These are phyloP conservation scores for Drechslerella stenobrocha DNA, from an alignment of 2,329 filamentous ascomycete genomes.

Conservation along the genomic window DNA sequence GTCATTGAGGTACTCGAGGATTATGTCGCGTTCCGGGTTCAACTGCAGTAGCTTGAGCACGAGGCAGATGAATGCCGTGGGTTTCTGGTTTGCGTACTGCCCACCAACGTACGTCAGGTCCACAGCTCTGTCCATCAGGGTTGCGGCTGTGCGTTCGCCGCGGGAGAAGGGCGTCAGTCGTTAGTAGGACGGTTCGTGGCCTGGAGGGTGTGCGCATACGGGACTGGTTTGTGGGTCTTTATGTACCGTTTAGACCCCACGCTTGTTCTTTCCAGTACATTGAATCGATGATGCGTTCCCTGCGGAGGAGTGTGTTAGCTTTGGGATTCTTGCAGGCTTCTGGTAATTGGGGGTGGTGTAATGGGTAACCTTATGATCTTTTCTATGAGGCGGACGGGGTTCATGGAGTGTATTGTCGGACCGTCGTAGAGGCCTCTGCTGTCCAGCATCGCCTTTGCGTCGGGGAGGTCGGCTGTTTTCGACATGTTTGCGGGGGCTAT, in stretches of 20 bases:
- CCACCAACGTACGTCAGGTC: constrained; percentile 84
- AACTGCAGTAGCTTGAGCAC: constrained; percentile 93
- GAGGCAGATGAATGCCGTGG: constrained; percentile 88
- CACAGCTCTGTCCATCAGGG: constrained; percentile 82
- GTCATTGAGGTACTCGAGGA: constrained; percentile 76
- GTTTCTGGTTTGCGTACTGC: constrained; percentile 79
- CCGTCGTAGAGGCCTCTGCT: constrained; percentile 53
- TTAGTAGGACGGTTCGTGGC: constrained; percentile 15
- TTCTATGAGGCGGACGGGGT: constrained; percentile 52
- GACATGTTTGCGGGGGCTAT: constrained; percentile 20
- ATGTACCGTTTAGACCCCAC: constrained; percentile 78
- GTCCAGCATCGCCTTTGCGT: constrained; percentile 53
- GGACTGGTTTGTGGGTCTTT: constrained; percentile 11
- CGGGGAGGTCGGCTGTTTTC: constrained; percentile 51
- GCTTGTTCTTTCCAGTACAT: constrained; percentile 99
- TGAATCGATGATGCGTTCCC: constrained; percentile 86
- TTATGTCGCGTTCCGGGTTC: constrained; percentile 74
- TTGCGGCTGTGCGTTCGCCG: constrained; percentile 59
- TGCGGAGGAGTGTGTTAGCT: constrained; percentile 13
- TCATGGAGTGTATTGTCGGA: constrained; percentile 52
- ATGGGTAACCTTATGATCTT: constrained; percentile 52
- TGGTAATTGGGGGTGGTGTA: background rate
- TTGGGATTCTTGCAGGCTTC: too few species aligned
- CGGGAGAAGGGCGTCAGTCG: constrained; percentile 9
- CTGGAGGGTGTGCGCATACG: constrained; percentile 28